phyloP scores from a whole-genome alignment of 768 basidiomycete species.

The Tulasnella sp. region DNA sequence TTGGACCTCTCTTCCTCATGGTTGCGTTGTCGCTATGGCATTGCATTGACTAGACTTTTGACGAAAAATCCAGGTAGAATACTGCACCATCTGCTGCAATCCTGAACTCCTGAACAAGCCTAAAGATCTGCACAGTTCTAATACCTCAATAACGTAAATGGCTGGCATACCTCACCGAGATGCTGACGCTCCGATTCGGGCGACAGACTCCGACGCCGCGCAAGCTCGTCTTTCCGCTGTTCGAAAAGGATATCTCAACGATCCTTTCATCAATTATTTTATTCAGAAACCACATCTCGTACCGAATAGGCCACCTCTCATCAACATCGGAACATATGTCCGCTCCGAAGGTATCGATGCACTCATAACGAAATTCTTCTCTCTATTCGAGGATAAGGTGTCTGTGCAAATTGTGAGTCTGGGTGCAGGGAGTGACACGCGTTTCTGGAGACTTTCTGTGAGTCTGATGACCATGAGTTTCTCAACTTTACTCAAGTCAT shows the following conservation, averaged over 20 bases:
- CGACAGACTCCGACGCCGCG: slow-evolving; percentile 73
- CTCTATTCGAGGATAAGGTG: slow-evolving; percentile 28
- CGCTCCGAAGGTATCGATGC: slow-evolving; percentile 68
- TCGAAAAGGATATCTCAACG: slow-evolving; percentile 61
- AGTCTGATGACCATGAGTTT: slow-evolving; percentile 26
- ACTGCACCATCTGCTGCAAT: too few relatives aligned
- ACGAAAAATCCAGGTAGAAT: too few relatives aligned
- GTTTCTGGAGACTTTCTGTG: slow-evolving; percentile 86
- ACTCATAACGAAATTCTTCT: slow-evolving; percentile 56
- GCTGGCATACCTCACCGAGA: background rate
- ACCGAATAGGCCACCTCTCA: slow-evolving; percentile 61
- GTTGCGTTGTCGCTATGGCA: too few relatives aligned
- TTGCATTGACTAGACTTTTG: too few relatives aligned
- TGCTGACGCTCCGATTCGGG: slow-evolving; percentile 30
- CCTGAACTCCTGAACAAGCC: too few relatives aligned
- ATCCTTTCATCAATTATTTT: slow-evolving; percentile 57
- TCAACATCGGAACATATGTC: slow-evolving; percentile 90
- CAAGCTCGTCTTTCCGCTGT: slow-evolving; percentile 78
- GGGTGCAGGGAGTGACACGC: slow-evolving; percentile 89
- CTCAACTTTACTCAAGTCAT: background rate
- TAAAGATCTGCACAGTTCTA: too few relatives aligned
- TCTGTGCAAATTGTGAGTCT: slow-evolving; percentile 77
- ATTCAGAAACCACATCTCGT: slow-evolving; percentile 54
- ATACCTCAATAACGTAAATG: too few relatives aligned
- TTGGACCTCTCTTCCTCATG: too few relatives aligned